A percentile compares a stretch with the other conserved stretches of the same genome.
These are phyloP conservation scores for Austroboletus festivus DNA, from an alignment of 768 basidiomycete genomes.

Conservation along the genomic window DNA sequence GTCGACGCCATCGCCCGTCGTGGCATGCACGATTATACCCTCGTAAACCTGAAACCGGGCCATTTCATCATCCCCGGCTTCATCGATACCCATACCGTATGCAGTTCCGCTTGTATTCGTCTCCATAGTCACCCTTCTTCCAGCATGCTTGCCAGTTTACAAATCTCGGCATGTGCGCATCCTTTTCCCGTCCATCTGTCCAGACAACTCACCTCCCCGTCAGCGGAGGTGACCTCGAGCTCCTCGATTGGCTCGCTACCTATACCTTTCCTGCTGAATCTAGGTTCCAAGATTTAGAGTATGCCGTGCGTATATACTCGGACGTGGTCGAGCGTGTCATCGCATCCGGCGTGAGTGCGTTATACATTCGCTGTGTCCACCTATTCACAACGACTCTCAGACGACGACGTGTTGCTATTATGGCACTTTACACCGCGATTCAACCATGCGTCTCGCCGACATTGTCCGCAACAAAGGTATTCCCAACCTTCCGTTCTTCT, in stretches of 20 bases:
- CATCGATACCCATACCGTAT: slow-evolving; percentile 88
- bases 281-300: slow-evolving; percentile 64
- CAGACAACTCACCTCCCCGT: slow-evolving; percentile 5
- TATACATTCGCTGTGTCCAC: not conserved
- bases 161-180: slow-evolving; percentile 36
- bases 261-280: slow-evolving; percentile 89
- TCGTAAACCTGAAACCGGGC: slow-evolving; percentile 44
- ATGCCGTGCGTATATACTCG: slow-evolving; percentile 67
- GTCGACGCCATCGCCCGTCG: slow-evolving; percentile 49
- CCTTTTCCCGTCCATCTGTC: not conserved
- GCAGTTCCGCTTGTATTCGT: slow-evolving; percentile 19
- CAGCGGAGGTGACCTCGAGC: slow-evolving; percentile 81
- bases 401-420: slow-evolving; percentile 96
- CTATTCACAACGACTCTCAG: slow-evolving; percentile 30
- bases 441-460: slow-evolving; percentile 79
- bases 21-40: slow-evolving; percentile 35
- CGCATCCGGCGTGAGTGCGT: slow-evolving; percentile 64
- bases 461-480: slow-evolving; percentile 60
- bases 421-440: slow-evolving; percentile 74
- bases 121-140: not conserved
- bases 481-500: slow-evolving; percentile 6
- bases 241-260: slow-evolving; percentile 83
- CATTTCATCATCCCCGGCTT: slow-evolving; percentile 85
- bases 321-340: slow-evolving; percentile 70
- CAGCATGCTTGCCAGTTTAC: slow-evolving; percentile 43